A percentile compares a stretch with the other conserved stretches of the same genome.
Evolutionary conservation across 2,329 filamentous ascomycete species (phyloP).

Genomic region (Trichoderma hamatum): DNA sequence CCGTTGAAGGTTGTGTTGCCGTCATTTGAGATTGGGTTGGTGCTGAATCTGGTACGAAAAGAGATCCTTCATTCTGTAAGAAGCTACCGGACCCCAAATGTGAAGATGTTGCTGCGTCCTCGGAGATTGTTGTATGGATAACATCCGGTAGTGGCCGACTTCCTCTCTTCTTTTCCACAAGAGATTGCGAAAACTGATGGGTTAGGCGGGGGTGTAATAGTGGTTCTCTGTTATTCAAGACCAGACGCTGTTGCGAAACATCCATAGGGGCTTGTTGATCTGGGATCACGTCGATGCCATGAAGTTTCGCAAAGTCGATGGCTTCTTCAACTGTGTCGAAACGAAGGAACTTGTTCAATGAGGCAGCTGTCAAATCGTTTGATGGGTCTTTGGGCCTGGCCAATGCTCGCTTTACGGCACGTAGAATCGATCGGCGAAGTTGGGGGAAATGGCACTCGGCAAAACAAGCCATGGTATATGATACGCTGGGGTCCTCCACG

Average conservation of each 20-base stretch:
- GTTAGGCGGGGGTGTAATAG: conserved; percentile 54
- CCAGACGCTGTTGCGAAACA: conserved; percentile 45
- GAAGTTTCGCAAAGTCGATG: conserved; percentile 63
- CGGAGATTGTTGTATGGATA: conserved; percentile 59
- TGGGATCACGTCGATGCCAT: conserved; percentile 55
- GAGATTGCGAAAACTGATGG: conserved; percentile 57
- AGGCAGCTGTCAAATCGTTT: conserved; percentile 61
- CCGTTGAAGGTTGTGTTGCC: conserved; percentile 1
- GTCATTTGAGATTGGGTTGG: neutral
- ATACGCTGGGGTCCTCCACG: conserved; percentile 58
- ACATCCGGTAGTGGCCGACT: conserved; percentile 55
- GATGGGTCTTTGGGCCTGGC: conserved; percentile 59
- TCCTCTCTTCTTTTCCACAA: conserved; percentile 65
- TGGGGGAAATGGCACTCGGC: conserved; percentile 68
- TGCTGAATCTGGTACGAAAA: conserved; percentile 36
- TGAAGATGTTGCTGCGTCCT: conserved; percentile 35
- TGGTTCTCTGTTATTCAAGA: conserved; percentile 48
- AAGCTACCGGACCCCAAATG: conserved; percentile 28
- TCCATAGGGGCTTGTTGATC: conserved; percentile 42
- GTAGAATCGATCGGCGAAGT: conserved; percentile 61
- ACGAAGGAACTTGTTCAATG: conserved; percentile 59
- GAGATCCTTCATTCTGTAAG: conserved; percentile 33
- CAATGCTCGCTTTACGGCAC: conserved; percentile 58
- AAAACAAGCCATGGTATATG: conserved; percentile 71
- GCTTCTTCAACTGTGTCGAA: conserved; percentile 72